phyloP scores from a whole-genome alignment of 2,329 filamentous ascomycete species.

The Fusarium tuaranense region DNA sequence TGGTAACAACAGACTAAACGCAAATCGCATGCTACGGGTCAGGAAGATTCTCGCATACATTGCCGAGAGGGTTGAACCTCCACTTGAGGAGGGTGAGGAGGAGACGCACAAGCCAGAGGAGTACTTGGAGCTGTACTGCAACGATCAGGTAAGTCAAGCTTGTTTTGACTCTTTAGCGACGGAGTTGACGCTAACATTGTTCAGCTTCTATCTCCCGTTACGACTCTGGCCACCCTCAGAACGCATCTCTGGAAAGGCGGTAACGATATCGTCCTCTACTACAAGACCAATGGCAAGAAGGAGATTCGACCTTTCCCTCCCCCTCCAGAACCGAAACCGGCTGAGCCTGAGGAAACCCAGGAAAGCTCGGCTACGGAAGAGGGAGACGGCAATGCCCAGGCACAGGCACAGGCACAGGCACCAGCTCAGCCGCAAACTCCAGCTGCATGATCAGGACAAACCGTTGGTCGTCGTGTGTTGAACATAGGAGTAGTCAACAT shows the following conservation, averaged over 20 bases:
- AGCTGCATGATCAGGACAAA: slow-evolving; percentile 16
- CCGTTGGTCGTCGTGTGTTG: background rate
- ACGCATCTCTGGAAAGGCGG: slow-evolving; percentile 95
- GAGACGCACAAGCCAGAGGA: slow-evolving; percentile 83
- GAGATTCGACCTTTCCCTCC: slow-evolving; percentile 58
- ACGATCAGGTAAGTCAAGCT: slow-evolving; percentile 77
- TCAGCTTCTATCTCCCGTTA: slow-evolving; percentile 78
- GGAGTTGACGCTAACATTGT: slow-evolving; percentile 14
- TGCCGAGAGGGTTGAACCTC: slow-evolving; percentile 87
- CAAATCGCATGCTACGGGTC: slow-evolving; percentile 94
- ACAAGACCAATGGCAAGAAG: slow-evolving; percentile 92
- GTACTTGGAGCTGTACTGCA: slow-evolving; percentile 94
- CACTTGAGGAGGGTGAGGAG: slow-evolving; percentile 68
- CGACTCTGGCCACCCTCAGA: slow-evolving; percentile 93
- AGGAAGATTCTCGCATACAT: slow-evolving; percentile 95
- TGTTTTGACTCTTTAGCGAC: background rate
- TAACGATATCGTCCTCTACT: slow-evolving; percentile 91
- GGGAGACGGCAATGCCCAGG: slow-evolving; percentile 24
- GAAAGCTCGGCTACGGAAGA: slow-evolving; percentile 33
- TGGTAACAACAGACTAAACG: slow-evolving; percentile 91
- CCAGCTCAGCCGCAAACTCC: slow-evolving; percentile 1
- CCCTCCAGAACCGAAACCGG: slow-evolving; percentile 30
- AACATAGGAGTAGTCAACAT: background rate
- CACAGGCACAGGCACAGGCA: slow-evolving; percentile 2
- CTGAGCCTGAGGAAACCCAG: slow-evolving; percentile 36